Base-by-base conservation (phyloP, 352 stramenopile species). In the Achlya hypogyna region DNA sequence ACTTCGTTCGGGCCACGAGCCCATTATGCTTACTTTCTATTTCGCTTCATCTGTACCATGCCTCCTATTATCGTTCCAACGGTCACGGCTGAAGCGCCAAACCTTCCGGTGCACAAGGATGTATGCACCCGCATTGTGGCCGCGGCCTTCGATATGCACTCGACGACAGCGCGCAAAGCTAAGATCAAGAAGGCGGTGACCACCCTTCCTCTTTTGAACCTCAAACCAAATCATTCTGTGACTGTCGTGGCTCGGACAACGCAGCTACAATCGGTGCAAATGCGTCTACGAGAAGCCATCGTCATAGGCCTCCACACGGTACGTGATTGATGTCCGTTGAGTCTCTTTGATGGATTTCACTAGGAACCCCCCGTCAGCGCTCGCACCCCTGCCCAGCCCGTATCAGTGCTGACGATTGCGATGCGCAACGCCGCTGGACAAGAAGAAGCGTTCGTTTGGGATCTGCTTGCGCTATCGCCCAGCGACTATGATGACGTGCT, bases 221-320 rank as follows among this genome's bases (percentile, higher is more conserved):
- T 49, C 22, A 22, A 49, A n/a, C n/a, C n/a, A n/a, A n/a, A n/a
- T n/a, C n/a, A n/a, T n/a, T n/a, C n/a, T n/a, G n/a, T n/a, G n/a
- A n/a, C n/a, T n/a, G n/a, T n/a, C n/a, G n/a, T n/a, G n/a, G n/a
- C n/a, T n/a, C n/a, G n/a, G n/a, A n/a, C n/a, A n/a, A n/a, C n/a
- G n/a, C n/a, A n/a, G n/a, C n/a, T n/a, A n/a, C n/a, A n/a, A n/a
- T n/a, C n/a, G n/a, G n/a, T n/a, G n/a, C n/a, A n/a, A n/a, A n/a
- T n/a, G n/a, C 75, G 78, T 2, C 60, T 90, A 52, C 74, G 72
- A 35, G 70, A 71, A 16, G 83, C 81, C 27, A 73, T 70, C 6
- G 32, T 90, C 59, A 73, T 92, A 56, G 83, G 81, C 32, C 78
- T 92, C 34, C 80, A 90, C 64, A 89, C 83, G 74, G 82, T 91